phyloP scores from a whole-genome alignment of 176 grass and related monocot genomes.

The Chrysopogon serrulatus region DNA sequence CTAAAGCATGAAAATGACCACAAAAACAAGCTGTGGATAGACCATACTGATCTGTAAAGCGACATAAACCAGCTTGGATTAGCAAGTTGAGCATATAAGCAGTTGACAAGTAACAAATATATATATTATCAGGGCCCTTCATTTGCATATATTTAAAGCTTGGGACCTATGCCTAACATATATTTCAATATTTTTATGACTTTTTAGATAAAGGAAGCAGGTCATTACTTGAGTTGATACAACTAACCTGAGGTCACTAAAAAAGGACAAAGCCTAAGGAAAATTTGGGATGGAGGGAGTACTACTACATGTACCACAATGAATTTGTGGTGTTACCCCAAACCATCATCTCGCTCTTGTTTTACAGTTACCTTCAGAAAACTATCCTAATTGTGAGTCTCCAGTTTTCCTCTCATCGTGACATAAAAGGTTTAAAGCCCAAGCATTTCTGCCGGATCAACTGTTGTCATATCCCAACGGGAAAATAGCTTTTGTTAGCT shows the following conservation, averaged over 20 bases:
- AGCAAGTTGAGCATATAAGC: constrained; percentile 9
- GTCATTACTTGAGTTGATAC: not conserved
- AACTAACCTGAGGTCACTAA: not conserved
- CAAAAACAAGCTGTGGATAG: constrained; percentile 40
- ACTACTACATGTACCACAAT: too few relatives aligned
- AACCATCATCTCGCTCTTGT: too few relatives aligned
- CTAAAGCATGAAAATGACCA: constrained; percentile 30
- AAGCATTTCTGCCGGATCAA: too few relatives aligned
- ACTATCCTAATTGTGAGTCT: too few relatives aligned
- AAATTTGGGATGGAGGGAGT: too few relatives aligned
- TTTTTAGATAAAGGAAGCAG: not conserved
- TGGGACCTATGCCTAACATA: not conserved
- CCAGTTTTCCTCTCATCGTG: too few relatives aligned
- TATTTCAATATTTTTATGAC: not conserved
- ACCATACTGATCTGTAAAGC: constrained; percentile 46
- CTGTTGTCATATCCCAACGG: too few relatives aligned
- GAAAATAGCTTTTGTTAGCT: not conserved
- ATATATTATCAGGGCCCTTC: not conserved
- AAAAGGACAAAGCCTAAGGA: not conserved
- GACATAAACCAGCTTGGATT: constrained; percentile 19
- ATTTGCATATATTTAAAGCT: not conserved
- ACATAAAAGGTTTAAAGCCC: too few relatives aligned
- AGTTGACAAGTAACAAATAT: constrained; percentile 26
- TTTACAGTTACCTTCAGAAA: too few relatives aligned
- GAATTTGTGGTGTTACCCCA: too few relatives aligned